Evolutionary conservation across 345 rosid genomes (phyloP), one percentile per base, ranked within the genome.

Genomic region (Aethionema arabicum): DNA sequence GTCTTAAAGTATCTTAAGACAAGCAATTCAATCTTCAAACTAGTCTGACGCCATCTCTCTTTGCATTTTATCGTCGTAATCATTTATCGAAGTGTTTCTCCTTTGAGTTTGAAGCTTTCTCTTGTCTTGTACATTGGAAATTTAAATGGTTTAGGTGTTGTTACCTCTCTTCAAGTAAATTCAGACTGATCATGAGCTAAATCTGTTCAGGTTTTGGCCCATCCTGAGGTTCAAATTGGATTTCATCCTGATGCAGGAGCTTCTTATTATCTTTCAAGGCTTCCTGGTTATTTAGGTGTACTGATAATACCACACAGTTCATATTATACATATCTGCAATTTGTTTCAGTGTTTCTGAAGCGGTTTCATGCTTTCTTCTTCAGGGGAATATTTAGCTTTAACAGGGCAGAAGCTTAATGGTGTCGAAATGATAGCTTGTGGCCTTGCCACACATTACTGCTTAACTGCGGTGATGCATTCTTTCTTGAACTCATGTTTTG

Each of bases 171-270:
- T 8, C 44, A 40, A 40, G 44, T 11, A 12, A 4, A 40, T 40
- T 40, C n/a, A 4, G 11, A 40, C 44, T 12, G 9, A 6, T 6
- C 44, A 0, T 47, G 5, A 4, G 10, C 8, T n/a, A 52, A 44
- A 39, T 33, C 2, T 36, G 8, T 72, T 37, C 76, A 93, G 96
- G 81, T 77, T 52, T 80, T 93, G 73, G 67, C 85, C 62, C 69
- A 84, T 76, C 95, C 96, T 53, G 91, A 86, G 81, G 79, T 79
- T 30, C 92, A 84, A 69, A 69, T 87, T 65, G 92, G 99, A 12
- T 93, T 90, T 75, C 92, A 90, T 77, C 97, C 86, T 32, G 96
- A 86, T 74, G 89, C 92, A 10, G 92, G 99, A 61, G 96, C 97
- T 65, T 83, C 99, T 8, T 86, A 80, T 66, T 83, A 93, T 74